These are phyloP conservation scores for Lactarius evosmus DNA, from an alignment of 768 basidiomycete genomes.

Conservation along the genomic window DNA sequence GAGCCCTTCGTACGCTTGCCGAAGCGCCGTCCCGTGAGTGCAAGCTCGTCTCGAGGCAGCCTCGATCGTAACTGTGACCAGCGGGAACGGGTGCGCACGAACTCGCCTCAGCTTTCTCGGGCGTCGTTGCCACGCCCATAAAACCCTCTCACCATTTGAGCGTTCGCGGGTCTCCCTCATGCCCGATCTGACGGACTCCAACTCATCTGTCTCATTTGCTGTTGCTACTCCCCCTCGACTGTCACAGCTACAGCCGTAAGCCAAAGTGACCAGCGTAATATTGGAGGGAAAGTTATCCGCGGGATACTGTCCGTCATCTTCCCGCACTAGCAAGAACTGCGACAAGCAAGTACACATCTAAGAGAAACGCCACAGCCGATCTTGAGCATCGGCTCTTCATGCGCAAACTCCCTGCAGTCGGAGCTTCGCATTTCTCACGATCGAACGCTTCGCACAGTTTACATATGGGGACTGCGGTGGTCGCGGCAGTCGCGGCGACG, in stretches of 20 bases:
- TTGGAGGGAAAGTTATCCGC: slow-evolving; percentile 16
- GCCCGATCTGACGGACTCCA: slow-evolving; percentile 23
- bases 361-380: slow-evolving; percentile 45
- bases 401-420: slow-evolving; percentile 32
- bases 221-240: neutral
- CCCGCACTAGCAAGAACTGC: slow-evolving; percentile 32
- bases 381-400: slow-evolving; percentile 46
- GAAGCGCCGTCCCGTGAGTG: slow-evolving; percentile 21
- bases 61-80: slow-evolving; percentile 8
- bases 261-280: neutral
- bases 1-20: slow-evolving; percentile 54
- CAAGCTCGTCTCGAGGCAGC: slow-evolving; percentile 24
- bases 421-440: slow-evolving; percentile 41
- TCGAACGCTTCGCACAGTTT: slow-evolving; percentile 38
- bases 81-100: neutral
- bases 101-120: slow-evolving; percentile 4
- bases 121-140: slow-evolving; percentile 20
- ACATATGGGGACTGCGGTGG: too few relatives aligned
- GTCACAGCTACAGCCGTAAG: neutral
- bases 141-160: slow-evolving; percentile 32
- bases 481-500: too few relatives aligned
- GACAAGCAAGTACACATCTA: slow-evolving; percentile 20
- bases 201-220: slow-evolving; percentile 25
- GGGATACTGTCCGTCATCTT: slow-evolving; percentile 35
- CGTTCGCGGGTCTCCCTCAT: slow-evolving; percentile 23